These are phyloP conservation scores for Podospora pseudopauciseta DNA, from an alignment of 495 filamentous ascomycete species.

Conservation along the genomic window DNA sequence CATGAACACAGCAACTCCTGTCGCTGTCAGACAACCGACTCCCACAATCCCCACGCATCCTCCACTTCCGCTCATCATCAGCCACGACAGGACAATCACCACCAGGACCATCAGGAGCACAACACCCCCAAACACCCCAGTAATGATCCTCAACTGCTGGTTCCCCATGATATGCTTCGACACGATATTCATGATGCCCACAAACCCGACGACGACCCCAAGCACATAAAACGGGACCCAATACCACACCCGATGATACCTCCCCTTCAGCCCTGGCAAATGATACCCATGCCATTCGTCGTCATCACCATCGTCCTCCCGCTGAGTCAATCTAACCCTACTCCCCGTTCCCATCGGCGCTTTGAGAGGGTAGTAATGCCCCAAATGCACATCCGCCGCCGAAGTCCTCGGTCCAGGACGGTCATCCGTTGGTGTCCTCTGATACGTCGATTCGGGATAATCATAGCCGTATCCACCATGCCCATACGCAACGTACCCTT, in stretches of 20 bases:
- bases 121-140: constrained; percentile 22
- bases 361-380: not conserved
- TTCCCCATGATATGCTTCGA: constrained; percentile 15
- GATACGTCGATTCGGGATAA: not conserved
- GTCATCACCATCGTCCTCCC: not conserved
- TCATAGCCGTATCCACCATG: not conserved
- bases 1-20: constrained; percentile 12
- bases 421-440: not conserved
- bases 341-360: not conserved
- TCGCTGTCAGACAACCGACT: constrained; percentile 4
- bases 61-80: constrained; percentile 7
- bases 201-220: constrained; percentile 22
- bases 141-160: constrained; percentile 20
- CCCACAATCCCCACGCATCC: not conserved
- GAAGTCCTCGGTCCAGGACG: not conserved
- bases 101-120: constrained; percentile 13
- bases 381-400: not conserved
- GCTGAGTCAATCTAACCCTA: not conserved
- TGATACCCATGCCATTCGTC: not conserved
- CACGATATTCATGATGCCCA: constrained; percentile 22
- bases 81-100: constrained; percentile 8
- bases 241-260: constrained; percentile 14
- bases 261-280: constrained; percentile 1
- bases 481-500: not conserved
- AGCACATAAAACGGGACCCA: constrained; percentile 17